Base-by-base conservation (phyloP, 805 yeast species). In the Metschnikowia similis region DNA sequence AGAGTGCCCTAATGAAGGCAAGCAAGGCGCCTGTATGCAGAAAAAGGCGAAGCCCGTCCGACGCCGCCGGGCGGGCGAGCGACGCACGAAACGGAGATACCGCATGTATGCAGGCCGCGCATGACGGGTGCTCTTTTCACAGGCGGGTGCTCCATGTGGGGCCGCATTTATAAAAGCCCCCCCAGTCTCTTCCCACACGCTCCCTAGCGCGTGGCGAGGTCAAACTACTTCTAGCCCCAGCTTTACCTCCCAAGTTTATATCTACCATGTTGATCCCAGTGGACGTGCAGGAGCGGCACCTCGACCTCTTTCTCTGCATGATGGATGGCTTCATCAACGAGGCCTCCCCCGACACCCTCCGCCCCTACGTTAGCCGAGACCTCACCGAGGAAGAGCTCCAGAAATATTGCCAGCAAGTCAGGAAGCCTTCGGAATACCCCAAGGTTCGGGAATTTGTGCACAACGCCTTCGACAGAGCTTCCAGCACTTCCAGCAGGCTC, bases 301-400 rank as follows among this genome's bases (percentile, higher is more conserved):
- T 69, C 38, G 71, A 64, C 8, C 56, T 63, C 11, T 56, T 70
- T 31, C 48, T 64, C 21, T 54, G 60, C 11, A 51, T 71, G 36
- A 60, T 70, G 4, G 78, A 73, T 56, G 74, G 67, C 4, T 45
- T 71, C 14, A 47, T 71, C 48, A 71, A 65, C 48, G 71, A 67
- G 27, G 60, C 67, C 1, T 51, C 64, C 3, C 65, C 70, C 3
- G 67, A 65, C 1, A 48, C 45, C 13, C 54, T 72, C 29, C 58
- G 52, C 38, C 65, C 66, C 1, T 57, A 52, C 41, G 55, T 72
- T 27, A 57, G 57, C 35, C 55, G 56, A 2, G 53, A 52, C n/a
- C 64, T 71, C 43, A 64, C 69, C 3, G 48, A 49, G 31, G 66
- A 62, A 6, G 63, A 60, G 45, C 48, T 70, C 11, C 61, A 64